Percentiles rank a stretch among this genome's conserved stretches.
Evolutionary conservation across 2,329 filamentous ascomycete genomes (phyloP).

Genomic region (Pseudopithomyces chartarum): DNA sequence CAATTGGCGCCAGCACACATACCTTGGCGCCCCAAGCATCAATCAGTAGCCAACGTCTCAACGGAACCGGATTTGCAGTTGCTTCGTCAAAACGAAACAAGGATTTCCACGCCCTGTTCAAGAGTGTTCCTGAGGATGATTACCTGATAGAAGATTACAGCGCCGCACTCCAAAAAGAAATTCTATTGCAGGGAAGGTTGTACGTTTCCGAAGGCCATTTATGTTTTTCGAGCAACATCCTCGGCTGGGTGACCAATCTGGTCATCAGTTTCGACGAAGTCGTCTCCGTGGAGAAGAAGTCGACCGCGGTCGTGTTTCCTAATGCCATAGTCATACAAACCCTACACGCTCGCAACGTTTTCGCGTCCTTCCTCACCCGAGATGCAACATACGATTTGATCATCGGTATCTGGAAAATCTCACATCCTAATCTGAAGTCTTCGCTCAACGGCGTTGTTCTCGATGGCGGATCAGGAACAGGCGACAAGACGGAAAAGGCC

Average conservation of each 20-base stretch:
- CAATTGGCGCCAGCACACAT: conserved; percentile 71
- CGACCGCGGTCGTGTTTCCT: conserved; percentile 91
- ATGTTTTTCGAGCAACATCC: conserved; percentile 98
- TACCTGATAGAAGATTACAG: conserved; percentile 99
- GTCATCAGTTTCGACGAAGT: conserved; percentile 99
- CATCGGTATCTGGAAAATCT: conserved; percentile 97
- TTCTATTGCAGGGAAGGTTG: conserved; percentile 87
- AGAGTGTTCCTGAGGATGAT: conserved; percentile 96
- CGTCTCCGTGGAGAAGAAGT: conserved; percentile 95
- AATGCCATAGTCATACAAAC: conserved; percentile 98
- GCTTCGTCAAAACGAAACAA: conserved; percentile 95
- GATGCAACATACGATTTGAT: conserved; percentile 97
- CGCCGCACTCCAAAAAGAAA: conserved; percentile 93
- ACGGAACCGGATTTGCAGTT: conserved; percentile 94
- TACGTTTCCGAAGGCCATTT: conserved; percentile 98
- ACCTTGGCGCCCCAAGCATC: conserved; percentile 69
- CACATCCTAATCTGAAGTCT: conserved; percentile 88
- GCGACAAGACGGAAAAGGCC: conserved; percentile 89
- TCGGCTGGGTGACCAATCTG: conserved; percentile 96
- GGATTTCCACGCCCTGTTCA: conserved; percentile 91
- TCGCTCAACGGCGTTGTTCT: conserved; percentile 87
- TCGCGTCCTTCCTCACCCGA: conserved; percentile 91
- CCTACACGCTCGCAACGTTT: conserved; percentile 91
- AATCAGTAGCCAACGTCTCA: conserved; percentile 73
- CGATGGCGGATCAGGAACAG: conserved; percentile 72